Evolutionary conservation across 2,329 filamentous ascomycete species (phyloP).

Genomic region (Diaporthe helianthi): DNA sequence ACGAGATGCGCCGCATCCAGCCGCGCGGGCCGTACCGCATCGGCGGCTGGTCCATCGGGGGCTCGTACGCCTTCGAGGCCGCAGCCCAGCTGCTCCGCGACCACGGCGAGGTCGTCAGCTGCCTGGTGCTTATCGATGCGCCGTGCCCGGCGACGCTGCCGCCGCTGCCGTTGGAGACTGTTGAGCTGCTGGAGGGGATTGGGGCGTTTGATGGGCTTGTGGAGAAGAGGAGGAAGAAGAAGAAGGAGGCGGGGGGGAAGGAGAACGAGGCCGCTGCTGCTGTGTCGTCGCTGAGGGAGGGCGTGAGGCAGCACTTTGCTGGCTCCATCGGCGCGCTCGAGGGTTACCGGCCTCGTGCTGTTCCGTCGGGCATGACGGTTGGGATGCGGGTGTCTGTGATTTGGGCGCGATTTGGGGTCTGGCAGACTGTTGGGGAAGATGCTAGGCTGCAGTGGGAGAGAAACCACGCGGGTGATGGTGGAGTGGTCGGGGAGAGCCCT

Average conservation of each 20-base stretch:
- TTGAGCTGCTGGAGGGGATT: background rate
- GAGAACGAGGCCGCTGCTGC: too few species aligned
- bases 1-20: constrained; percentile 75
- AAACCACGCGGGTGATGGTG: too few species aligned
- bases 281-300: background rate
- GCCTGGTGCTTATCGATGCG: background rate
- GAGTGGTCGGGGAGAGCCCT: too few species aligned
- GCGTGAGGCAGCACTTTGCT: background rate
- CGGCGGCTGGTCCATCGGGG: constrained; percentile 77
- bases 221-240: background rate
- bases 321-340: background rate
- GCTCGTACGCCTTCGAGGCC: constrained; percentile 51
- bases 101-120: background rate
- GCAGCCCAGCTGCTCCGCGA: background rate
- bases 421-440: background rate
- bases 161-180: background rate
- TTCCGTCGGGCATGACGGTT: background rate
- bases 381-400: background rate
- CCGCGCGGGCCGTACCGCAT: constrained; percentile 71
- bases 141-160: background rate
- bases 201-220: background rate
- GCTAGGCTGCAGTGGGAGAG: background rate
- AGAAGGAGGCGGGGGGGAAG: too few species aligned
- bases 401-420: background rate
- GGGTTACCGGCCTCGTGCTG: background rate